These are phyloP conservation scores for Juglanconis oblonga DNA, from an alignment of 2,329 filamentous ascomycete genomes.

Conservation along the genomic window DNA sequence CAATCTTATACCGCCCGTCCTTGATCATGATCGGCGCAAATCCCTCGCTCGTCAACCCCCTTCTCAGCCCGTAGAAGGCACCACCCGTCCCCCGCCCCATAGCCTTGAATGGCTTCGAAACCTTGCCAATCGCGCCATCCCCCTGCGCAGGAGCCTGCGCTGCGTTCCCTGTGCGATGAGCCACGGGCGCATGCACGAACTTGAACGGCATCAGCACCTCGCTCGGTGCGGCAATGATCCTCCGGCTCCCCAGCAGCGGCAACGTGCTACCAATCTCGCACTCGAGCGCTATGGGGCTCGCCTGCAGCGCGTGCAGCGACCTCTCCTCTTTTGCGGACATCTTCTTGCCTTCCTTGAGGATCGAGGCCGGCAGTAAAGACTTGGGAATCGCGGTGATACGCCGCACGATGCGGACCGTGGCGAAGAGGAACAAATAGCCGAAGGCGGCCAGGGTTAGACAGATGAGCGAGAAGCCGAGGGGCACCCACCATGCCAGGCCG, in stretches of 20 bases:
- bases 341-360: background rate
- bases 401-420: constrained; percentile 56
- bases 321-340: background rate
- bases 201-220: constrained; percentile 33
- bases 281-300: constrained; percentile 45
- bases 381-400: constrained; percentile 53
- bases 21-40: constrained; percentile 50
- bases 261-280: constrained; percentile 48
- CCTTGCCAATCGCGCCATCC: background rate
- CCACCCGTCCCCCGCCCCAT: constrained; percentile 37
- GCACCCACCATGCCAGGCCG: constrained; percentile 54
- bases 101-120: constrained; percentile 57
- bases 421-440: constrained; percentile 57
- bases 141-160: background rate
- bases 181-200: constrained; percentile 27
- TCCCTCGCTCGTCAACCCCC: constrained; percentile 55
- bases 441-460: constrained; percentile 59
- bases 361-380: constrained; percentile 9
- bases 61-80: constrained; percentile 43
- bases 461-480: constrained; percentile 53
- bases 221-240: constrained; percentile 36
- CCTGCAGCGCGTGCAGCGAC: constrained; percentile 9
- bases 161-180: constrained; percentile 7
- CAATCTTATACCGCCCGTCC: constrained; percentile 52
- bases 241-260: constrained; percentile 45